Evolutionary conservation across 2,329 filamentous ascomycete species (phyloP).

Genomic region (Pezizomycotina sp.): DNA sequence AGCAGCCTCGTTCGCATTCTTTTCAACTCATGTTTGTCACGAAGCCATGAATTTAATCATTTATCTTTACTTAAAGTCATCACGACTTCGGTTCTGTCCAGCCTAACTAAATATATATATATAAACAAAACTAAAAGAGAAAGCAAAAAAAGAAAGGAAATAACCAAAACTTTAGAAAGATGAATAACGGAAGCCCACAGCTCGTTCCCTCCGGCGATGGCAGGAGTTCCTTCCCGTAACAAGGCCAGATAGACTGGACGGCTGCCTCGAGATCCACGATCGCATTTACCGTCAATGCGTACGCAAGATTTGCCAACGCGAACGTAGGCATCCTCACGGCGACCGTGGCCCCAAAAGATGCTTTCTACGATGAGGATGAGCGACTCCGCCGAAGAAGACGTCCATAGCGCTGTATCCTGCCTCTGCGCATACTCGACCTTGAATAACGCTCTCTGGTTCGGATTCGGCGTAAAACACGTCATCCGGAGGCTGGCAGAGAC

Average conservation of each 20-base stretch:
- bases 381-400: not conserved
- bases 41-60: no score
- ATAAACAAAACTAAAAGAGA: no score
- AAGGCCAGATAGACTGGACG: slow-evolving; percentile 10
- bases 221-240: no score
- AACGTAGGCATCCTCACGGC: slow-evolving; percentile 3
- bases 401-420: slow-evolving; percentile 4
- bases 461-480: slow-evolving; percentile 6
- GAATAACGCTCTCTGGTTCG: slow-evolving; percentile 4
- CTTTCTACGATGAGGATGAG: slow-evolving; percentile 1
- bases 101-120: no score
- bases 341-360: slow-evolving; percentile 3
- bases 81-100: no score
- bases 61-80: no score
- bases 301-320: slow-evolving; percentile 6
- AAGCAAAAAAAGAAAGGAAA: no score
- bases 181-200: no score
- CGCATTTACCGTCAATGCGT: slow-evolving; percentile 7
- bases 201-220: no score
- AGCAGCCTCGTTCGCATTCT: no score
- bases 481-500: slow-evolving; percentile 6
- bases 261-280: slow-evolving; percentile 4
- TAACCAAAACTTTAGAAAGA: no score
- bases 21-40: no score
- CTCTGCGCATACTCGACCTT: slow-evolving; percentile 4